Conservation (phyloP, 352 stramenopile species). For the Phytophthora tubulina region DNA sequence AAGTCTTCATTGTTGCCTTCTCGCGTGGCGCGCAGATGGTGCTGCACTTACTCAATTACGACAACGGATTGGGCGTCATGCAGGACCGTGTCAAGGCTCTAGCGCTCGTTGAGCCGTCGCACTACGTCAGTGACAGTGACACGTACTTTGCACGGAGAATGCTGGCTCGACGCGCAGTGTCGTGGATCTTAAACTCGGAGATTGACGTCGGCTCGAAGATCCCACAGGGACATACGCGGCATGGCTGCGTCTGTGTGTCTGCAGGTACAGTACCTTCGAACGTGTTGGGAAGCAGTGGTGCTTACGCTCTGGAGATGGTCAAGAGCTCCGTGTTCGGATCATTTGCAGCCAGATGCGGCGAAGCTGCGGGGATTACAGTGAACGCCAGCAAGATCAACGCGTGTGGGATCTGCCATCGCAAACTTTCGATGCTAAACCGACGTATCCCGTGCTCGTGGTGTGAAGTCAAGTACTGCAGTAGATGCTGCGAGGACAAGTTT, state of each 20-base stretch:
- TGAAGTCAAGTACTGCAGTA: conserved; percentile 88
- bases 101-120: conserved; percentile 82
- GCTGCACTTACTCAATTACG: conserved; percentile 82
- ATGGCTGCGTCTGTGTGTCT: conserved; percentile 85
- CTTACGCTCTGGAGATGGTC: conserved; percentile 85
- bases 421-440: conserved; percentile 81
- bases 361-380: conserved; percentile 75
- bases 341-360: conserved; percentile 74
- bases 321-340: conserved; percentile 88
- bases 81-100: conserved; percentile 85
- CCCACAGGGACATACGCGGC: conserved; percentile 67
- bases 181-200: conserved; percentile 82
- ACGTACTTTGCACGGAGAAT: conserved; percentile 82
- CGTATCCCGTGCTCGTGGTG: conserved; percentile 86
- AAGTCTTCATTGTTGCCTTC: conserved; percentile 85
- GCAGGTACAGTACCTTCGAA: conserved; percentile 76
- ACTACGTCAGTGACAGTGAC: conserved; percentile 81
- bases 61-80: conserved; percentile 82
- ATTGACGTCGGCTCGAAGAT: conserved; percentile 84
- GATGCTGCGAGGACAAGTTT: conserved; percentile 89
- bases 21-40: conserved; percentile 81
- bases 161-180: conserved; percentile 68
- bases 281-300: conserved; percentile 74
- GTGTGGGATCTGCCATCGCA: conserved; percentile 87
- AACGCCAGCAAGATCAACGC: conserved; percentile 78